These are phyloP conservation scores for Phaeophleospora eucalypticola DNA, from an alignment of 2,329 filamentous ascomycete species.

Conservation along the genomic window DNA sequence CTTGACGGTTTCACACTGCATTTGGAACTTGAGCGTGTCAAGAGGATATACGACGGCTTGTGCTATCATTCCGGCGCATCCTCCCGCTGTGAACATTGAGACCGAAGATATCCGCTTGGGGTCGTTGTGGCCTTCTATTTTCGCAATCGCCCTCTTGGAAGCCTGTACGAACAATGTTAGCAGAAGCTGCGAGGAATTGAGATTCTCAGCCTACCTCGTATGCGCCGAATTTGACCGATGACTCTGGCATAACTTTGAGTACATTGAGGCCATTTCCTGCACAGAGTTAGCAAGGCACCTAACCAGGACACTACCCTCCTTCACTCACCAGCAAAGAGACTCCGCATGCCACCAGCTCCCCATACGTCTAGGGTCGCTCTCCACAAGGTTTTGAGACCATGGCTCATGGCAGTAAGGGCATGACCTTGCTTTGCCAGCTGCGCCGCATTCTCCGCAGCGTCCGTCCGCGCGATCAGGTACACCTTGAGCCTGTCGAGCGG, in stretches of 20 bases:
- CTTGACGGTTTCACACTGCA: slow-evolving; percentile 91
- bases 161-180: slow-evolving; percentile 47
- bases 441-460: slow-evolving; percentile 55
- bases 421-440: slow-evolving; percentile 67
- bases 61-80: slow-evolving; percentile 87
- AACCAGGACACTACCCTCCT: background rate
- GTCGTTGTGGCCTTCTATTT: slow-evolving; percentile 82
- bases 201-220: slow-evolving; percentile 63
- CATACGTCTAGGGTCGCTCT: slow-evolving; percentile 75
- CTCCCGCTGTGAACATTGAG: slow-evolving; percentile 88
- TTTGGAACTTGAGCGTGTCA: slow-evolving; percentile 76
- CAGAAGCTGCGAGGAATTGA: background rate
- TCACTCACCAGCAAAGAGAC: slow-evolving; percentile 81
- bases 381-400: slow-evolving; percentile 64
- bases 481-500: slow-evolving; percentile 96
- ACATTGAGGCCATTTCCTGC: slow-evolving; percentile 93
- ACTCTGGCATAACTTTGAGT: slow-evolving; percentile 97
- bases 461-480: slow-evolving; percentile 90
- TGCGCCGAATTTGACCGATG: slow-evolving; percentile 95
- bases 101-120: slow-evolving; percentile 72
- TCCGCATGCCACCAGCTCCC: slow-evolving; percentile 77
- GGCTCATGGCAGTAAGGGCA: slow-evolving; percentile 59
- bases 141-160: slow-evolving; percentile 80
- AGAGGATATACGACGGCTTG: slow-evolving; percentile 95
- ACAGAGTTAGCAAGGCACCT: slow-evolving; percentile 1